Percentiles rank a stretch among this genome's conserved stretches.
Conservation (phyloP, 495 filamentous ascomycete genomes). For the Durotheca rogersii region DNA sequence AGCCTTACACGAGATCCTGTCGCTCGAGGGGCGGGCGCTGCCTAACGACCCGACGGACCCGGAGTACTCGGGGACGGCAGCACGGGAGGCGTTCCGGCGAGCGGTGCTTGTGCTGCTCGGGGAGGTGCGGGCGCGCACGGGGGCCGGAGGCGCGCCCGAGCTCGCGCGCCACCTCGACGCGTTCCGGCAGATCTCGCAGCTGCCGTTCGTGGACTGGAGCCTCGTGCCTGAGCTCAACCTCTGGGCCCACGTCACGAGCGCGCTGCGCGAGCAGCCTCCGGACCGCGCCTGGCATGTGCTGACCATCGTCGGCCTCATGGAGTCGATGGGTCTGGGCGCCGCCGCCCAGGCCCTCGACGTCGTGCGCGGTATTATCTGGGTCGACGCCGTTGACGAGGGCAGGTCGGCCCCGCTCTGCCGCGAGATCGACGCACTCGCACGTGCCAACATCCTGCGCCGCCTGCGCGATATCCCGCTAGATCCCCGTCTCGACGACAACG, state of each 20-base stretch:
- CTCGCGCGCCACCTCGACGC: slow-evolving; percentile 28
- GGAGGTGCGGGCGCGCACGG: slow-evolving; percentile 22
- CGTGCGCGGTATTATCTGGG: slow-evolving; percentile 31
- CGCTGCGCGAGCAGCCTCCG: slow-evolving; percentile 24
- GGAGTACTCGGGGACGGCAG: slow-evolving; percentile 22
- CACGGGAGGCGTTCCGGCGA: slow-evolving; percentile 29
- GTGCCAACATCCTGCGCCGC: slow-evolving; percentile 5
- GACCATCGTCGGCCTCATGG: slow-evolving; percentile 31
- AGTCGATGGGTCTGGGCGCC: slow-evolving; percentile 17
- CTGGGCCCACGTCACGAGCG: slow-evolving; percentile 29
- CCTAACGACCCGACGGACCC: slow-evolving; percentile 17
- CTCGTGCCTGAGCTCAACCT: slow-evolving; percentile 33
- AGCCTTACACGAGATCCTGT: slow-evolving; percentile 25
- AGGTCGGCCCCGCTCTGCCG: slow-evolving; percentile 20
- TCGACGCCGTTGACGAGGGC: slow-evolving; percentile 25
- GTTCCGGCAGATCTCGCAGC: slow-evolving; percentile 28
- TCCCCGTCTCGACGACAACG: too few species aligned
- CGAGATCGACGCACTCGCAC: slow-evolving; percentile 24
- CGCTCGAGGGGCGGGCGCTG: slow-evolving; percentile 23
- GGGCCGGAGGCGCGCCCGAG: slow-evolving; percentile 14
- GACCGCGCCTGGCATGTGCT: slow-evolving; percentile 30
- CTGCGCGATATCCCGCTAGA: neutral
- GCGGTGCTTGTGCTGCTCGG: slow-evolving; percentile 29
- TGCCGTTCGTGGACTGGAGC: slow-evolving; percentile 27
- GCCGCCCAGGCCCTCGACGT: slow-evolving; percentile 23